Evolutionary conservation across 495 filamentous ascomycete species (phyloP).

Genomic region (Penicillium coprophilum): DNA sequence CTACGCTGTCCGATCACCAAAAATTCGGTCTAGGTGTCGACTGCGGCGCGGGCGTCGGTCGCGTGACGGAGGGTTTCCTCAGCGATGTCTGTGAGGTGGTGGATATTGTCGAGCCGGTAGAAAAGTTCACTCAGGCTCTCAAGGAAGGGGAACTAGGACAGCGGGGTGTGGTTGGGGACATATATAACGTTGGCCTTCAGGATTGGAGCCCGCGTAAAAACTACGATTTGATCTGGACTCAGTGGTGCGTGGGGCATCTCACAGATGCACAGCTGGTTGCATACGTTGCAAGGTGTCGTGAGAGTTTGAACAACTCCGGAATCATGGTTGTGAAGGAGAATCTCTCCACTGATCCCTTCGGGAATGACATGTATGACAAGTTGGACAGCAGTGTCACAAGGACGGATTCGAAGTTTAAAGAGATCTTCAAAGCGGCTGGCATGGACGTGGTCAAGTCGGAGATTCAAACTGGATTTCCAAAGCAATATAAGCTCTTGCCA

Average conservation of each 20-base stretch:
- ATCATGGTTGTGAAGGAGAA: slow-evolving; percentile 84
- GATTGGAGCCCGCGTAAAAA: slow-evolving; percentile 58
- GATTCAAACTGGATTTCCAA: slow-evolving; percentile 67
- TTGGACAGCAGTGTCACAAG: slow-evolving; percentile 75
- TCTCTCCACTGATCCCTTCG: slow-evolving; percentile 53
- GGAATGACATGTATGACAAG: slow-evolving; percentile 69
- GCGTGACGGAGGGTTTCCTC: slow-evolving; percentile 56
- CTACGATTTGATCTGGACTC: slow-evolving; percentile 62
- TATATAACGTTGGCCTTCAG: slow-evolving; percentile 71
- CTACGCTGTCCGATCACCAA: slow-evolving; percentile 7
- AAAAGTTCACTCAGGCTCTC: slow-evolving; percentile 41
- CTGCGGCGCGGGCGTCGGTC: slow-evolving; percentile 59
- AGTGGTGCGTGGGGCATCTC: slow-evolving; percentile 85
- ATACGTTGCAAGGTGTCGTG: slow-evolving; percentile 60
- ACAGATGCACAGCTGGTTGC: slow-evolving; percentile 67
- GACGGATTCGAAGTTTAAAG: slow-evolving; percentile 63
- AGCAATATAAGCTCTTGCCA: slow-evolving; percentile 58
- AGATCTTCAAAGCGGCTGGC: slow-evolving; percentile 64
- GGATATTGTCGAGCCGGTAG: slow-evolving; percentile 58
- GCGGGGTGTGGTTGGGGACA: slow-evolving; percentile 46
- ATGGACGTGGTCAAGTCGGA: slow-evolving; percentile 65
- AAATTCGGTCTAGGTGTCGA: slow-evolving; percentile 45
- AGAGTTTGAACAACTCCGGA: slow-evolving; percentile 46
- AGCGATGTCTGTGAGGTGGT: slow-evolving; percentile 44
- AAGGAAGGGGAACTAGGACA: slow-evolving; percentile 18